Conservation (phyloP, 139 green algal genomes). For the Chloropicon primus region DNA sequence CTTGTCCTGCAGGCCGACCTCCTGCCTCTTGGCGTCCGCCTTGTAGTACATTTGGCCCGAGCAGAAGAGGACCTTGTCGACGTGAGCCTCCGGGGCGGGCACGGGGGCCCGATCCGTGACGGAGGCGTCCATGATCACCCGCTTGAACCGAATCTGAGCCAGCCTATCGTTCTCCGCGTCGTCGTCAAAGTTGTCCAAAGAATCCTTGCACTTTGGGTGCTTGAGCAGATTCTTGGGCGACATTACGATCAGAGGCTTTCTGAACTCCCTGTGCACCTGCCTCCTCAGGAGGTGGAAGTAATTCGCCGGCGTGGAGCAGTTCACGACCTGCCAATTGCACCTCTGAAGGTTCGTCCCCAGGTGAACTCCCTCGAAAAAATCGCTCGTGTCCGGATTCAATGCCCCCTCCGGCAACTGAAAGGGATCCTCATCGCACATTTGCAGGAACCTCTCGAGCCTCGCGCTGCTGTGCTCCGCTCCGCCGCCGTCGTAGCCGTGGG, state of each 20-base stretch:
- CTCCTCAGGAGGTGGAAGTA: constrained; percentile 90
- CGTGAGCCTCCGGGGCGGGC: constrained; percentile 38
- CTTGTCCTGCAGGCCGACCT: constrained; percentile 22
- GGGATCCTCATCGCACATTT: constrained; percentile 18
- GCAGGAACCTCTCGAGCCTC: constrained; percentile 87
- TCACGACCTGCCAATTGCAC: constrained; percentile 74
- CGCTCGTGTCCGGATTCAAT: constrained; percentile 9
- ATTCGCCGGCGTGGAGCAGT: constrained; percentile 93
- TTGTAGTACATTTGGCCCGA: constrained; percentile 98
- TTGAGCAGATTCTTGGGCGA: background rate
- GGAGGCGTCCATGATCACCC: constrained; percentile 92
- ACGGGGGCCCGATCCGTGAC: constrained; percentile 36
- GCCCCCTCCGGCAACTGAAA: background rate
- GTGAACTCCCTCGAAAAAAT: constrained; percentile 39
- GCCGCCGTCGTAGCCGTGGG: constrained; percentile 96
- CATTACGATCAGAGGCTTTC: constrained; percentile 42
- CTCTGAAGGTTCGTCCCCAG: background rate
- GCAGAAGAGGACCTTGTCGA: constrained; percentile 81
- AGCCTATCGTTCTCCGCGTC: constrained; percentile 59
- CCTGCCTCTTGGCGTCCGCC: constrained; percentile 65
- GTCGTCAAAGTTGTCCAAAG: constrained; percentile 86
- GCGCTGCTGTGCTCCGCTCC: constrained; percentile 80
- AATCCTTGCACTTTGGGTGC: constrained; percentile 47
- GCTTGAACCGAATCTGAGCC: constrained; percentile 88
- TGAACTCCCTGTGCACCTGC: constrained; percentile 89